phyloP scores from a whole-genome alignment of 2,329 filamentous ascomycete genomes.

The Hypoxylon sp. region DNA sequence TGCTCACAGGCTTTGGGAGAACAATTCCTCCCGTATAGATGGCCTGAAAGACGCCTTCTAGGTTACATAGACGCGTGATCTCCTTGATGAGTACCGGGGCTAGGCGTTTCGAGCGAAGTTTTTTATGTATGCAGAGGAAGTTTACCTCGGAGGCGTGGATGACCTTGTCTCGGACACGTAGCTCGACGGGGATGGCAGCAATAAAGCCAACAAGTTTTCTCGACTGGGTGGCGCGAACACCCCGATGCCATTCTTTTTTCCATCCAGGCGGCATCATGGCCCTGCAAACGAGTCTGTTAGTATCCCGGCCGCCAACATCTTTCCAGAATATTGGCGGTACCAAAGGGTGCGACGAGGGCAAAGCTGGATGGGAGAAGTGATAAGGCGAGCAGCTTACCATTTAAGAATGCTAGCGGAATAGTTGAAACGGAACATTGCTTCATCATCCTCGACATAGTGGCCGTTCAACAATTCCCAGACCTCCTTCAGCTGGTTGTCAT shows the following conservation, averaged over 20 bases:
- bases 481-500: slow-evolving; percentile 82
- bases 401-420: slow-evolving; percentile 89
- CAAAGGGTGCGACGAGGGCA: slow-evolving; percentile 3
- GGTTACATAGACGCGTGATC: slow-evolving; percentile 90
- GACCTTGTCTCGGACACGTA: slow-evolving; percentile 79
- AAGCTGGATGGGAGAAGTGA: too few relatives aligned
- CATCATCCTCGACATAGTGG: slow-evolving; percentile 97
- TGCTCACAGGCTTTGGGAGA: slow-evolving; percentile 89
- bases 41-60: slow-evolving; percentile 88
- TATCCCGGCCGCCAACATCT: too few relatives aligned
- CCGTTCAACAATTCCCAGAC: slow-evolving; percentile 90
- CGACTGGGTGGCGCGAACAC: slow-evolving; percentile 84
- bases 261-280: slow-evolving; percentile 94
- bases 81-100: slow-evolving; percentile 97
- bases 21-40: slow-evolving; percentile 95
- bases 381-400: slow-evolving; percentile 67
- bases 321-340: neutral
- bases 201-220: slow-evolving; percentile 94
- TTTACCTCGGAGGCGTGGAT: slow-evolving; percentile 92
- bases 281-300: slow-evolving; percentile 57
- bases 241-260: slow-evolving; percentile 94
- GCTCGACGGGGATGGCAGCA: slow-evolving; percentile 85
- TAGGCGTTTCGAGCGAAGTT: slow-evolving; percentile 90
- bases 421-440: slow-evolving; percentile 97
- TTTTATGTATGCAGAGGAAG: slow-evolving; percentile 98